Evolutionary conservation across 2,329 filamentous ascomycete species (phyloP), one percentile per base, ranked within the genome.

Genomic region (Fusarium kyushuense): DNA sequence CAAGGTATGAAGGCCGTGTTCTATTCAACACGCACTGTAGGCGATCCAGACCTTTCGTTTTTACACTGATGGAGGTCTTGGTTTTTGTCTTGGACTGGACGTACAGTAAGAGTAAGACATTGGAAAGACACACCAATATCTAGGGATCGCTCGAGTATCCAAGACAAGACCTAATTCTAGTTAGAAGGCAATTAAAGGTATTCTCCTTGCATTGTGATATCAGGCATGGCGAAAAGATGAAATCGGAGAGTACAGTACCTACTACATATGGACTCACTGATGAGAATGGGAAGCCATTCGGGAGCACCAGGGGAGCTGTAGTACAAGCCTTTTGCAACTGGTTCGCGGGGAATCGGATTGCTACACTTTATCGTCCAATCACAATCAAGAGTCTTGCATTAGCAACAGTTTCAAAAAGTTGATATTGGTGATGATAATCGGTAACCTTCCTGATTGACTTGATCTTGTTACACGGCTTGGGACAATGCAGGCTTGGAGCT

Each of bases 1-100:
- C 35, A 49, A 63, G 61, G 61, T 56, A 66, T 63, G 61, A 29
- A 21, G 35, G n/a, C 65, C 53, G 65, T 69, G 45, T 35, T 17
- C 16, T 14, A 11, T 8, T 1, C 3, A 16, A 17, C 17, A 19
- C 27, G 47, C 19, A 69, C 65, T 69, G 65, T 69, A 17, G 14
- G 17, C 23, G 58, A 64, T 58, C 65, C 51, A 67, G 49, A 27
- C 16, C 38, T 29, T 49, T 30, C 35, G 32, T 45, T 36, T 32
- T 46, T 30, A 16, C 19, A n/a, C 16, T 42, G n/a, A 52, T 52
- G 13, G 17, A 40, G 36, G 38, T 41, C 38, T 23, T 41, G 21
- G 36, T 38, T 38, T 19, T 38, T 30, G 27, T 23, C 57, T 38
- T 33, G 30, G 57, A 55, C 42, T 49, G n/a, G 38, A 35, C 25